These are phyloP conservation scores for Amphicarpaea edgeworthii DNA, from an alignment of 306 rosid species.

Conservation along the genomic window DNA sequence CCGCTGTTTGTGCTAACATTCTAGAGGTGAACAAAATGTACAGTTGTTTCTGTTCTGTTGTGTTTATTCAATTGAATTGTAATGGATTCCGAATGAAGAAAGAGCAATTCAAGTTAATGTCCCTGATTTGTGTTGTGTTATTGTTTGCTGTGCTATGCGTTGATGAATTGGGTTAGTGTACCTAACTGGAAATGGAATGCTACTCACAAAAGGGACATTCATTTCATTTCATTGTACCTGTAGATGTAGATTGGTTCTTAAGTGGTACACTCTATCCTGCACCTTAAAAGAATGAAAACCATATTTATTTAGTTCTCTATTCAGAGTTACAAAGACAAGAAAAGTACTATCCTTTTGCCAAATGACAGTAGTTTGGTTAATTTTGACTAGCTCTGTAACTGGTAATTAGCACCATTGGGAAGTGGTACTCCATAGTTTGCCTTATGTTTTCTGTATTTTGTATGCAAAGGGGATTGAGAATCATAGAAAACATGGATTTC, in stretches of 20 bases:
- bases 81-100: constrained; percentile 39
- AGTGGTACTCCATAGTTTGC: constrained; percentile 3
- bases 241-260: constrained; percentile 25
- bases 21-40: constrained; percentile 86
- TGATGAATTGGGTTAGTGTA: constrained; percentile 15
- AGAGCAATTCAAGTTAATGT: constrained; percentile 5
- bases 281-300: neutral
- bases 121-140: neutral
- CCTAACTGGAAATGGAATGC: neutral
- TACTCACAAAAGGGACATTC: neutral
- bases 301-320: neutral
- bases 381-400: neutral
- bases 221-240: constrained; percentile 8
- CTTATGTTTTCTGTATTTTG: constrained; percentile 20
- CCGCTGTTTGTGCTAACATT: constrained; percentile 75
- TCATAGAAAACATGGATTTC: neutral
- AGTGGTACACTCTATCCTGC: neutral
- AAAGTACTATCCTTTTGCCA: neutral
- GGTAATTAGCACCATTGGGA: neutral
- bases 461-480: constrained; percentile 21
- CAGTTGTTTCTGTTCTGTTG: constrained; percentile 39
- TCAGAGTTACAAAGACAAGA: neutral
- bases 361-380: constrained; percentile 9
- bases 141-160: constrained; percentile 33
- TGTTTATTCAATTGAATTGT: constrained; percentile 52